These are phyloP conservation scores for Sphenostylis stenocarpa DNA, from an alignment of 306 rosid genomes.

Conservation along the genomic window DNA sequence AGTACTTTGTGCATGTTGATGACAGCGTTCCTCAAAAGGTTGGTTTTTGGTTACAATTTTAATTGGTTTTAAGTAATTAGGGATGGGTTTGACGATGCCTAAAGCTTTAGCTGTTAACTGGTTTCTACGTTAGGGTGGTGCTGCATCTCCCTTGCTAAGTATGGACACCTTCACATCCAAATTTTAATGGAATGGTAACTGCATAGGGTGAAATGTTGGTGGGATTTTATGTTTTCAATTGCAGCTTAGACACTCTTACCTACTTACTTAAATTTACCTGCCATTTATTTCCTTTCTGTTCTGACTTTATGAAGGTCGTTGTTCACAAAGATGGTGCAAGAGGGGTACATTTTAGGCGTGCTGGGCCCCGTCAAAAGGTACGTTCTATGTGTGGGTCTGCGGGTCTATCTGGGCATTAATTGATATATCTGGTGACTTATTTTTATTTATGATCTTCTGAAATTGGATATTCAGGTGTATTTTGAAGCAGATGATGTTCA, in stretches of 20 bases:
- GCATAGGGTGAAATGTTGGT: conserved; percentile 20
- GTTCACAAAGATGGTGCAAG: conserved; percentile 84
- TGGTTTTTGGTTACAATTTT: conserved; percentile 1
- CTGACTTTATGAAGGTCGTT: conserved; percentile 48
- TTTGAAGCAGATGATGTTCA: conserved; percentile 83
- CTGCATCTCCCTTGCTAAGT: conserved; percentile 25
- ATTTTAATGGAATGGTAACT: conserved; percentile 14
- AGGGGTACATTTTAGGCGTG: conserved; percentile 91
- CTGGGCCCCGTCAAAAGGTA: conserved; percentile 97
- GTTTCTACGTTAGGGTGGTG: conserved; percentile 8
- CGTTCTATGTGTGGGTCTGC: neutral
- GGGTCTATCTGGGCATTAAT: neutral
- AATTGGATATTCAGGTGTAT: conserved; percentile 58
- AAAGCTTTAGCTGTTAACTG: neutral
- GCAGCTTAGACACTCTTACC: neutral
- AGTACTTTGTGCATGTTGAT: conserved; percentile 87
- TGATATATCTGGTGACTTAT: neutral
- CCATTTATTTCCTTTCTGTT: neutral
- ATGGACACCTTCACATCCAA: conserved; percentile 5
- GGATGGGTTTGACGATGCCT: neutral
- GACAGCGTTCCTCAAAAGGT: conserved; percentile 85
- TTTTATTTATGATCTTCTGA: neutral
- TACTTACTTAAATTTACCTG: neutral
- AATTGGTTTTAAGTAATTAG: neutral
- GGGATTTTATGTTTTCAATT: neutral